Conservation (phyloP, 129 eudicot species). For the Helianthus annuus region HanXRQr2.0-SUNRISE NC_035446.2:160095499-160095998, state of each 20-base stretch:
- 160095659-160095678: conserved; percentile 70
- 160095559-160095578: conserved; percentile 50
- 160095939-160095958: no score
- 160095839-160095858: neutral
- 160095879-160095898: neutral
- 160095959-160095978: no score
- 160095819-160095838: neutral
- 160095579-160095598: conserved; percentile 61
- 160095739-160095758: conserved; percentile 65
- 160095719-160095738: conserved; percentile 76
- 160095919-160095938: neutral
- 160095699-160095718: conserved; percentile 95
- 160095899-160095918: conserved; percentile 13
- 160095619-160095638: conserved; percentile 75
- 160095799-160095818: conserved; percentile 7
- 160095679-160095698: conserved; percentile 90
- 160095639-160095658: conserved; percentile 83
- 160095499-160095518: conserved; percentile 67
- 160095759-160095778: conserved; percentile 4
- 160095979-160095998: no score
- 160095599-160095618: conserved; percentile 89
- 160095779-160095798: neutral
- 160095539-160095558: conserved; percentile 69
- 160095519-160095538: conserved; percentile 57
- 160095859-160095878: conserved; percentile 7